Evolutionary conservation across 78 protist species (phyloP), one percentile per base, ranked within the genome.

Genomic region (Cavenderia fasciculata): DNA sequence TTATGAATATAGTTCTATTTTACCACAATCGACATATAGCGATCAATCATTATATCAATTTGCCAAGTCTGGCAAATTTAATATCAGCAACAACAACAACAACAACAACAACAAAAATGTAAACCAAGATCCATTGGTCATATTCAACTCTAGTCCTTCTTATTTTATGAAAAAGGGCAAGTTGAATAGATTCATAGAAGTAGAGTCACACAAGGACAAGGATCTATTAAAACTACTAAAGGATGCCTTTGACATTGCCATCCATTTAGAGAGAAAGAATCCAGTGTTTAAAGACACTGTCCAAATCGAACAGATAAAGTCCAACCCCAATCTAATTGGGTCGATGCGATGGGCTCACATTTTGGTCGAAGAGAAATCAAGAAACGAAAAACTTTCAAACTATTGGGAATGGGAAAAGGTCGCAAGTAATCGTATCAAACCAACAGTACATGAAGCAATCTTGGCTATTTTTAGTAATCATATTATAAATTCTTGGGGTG

Each of bases 401-500:
- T 63, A 66, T 6, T 82, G 89, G 89, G n/a, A 19, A 1, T 82
- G 89, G 89, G 46, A 44, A 40, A 23, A 23, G 33, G 25, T 82
- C 1, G 36, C 68, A n/a, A 7, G 56, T 2, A 25, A 34, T 31
- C 49, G 56, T 47, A 82, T 82, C 43, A 34, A 10, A 8, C 89
- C 89, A 27, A 34, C 6, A 12, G 75, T 82, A 18, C 25, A 59
- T 31, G 77, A 82, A 36, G 65, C 89, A 1, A 31, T 82, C 16
- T 21, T 65, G 21, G 51, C 89, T 14, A 47, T 82, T 2, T 82
- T 65, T 68, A 51, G 89, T 41, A 82, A 68, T 25, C 75, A 82
- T 31, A 46, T 68, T 14, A 56, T 56, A 23, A 82, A 82, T 56
- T 41, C 56, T 10, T 82, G 89, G 89, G 89, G 89, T 49, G 77